Conservation (phyloP, 164 flowering plant genomes). For the Vitis cinerea region DNA sequence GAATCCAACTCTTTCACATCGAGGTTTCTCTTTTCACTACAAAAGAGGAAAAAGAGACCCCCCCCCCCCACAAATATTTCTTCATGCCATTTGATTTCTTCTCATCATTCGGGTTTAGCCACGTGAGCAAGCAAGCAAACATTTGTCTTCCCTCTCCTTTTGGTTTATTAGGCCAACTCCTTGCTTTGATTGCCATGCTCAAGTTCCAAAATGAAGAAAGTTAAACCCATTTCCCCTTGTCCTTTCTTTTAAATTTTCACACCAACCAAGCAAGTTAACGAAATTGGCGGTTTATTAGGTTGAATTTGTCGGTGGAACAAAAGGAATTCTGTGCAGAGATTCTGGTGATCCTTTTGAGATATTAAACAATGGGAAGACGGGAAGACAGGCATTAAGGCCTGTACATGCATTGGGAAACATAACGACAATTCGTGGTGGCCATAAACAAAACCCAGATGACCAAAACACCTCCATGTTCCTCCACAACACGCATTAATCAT, state of each 20-base stretch:
- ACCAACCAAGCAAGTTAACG: slow-evolving; percentile 5
- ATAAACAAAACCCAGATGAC: too few relatives aligned
- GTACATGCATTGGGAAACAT: slow-evolving; percentile 18
- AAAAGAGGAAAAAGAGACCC: neutral
- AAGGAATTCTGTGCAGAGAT: slow-evolving; percentile 9
- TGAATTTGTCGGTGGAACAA: slow-evolving; percentile 1
- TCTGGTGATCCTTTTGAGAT: neutral
- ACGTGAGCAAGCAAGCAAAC: too few relatives aligned
- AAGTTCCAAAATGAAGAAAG: too few relatives aligned
- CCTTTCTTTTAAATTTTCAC: slow-evolving; percentile 7
- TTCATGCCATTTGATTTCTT: slow-evolving; percentile 5
- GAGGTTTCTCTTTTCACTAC: slow-evolving; percentile 1
- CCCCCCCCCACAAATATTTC: slow-evolving; percentile 3
- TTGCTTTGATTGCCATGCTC: too few relatives aligned
- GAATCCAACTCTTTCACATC: slow-evolving; percentile 31
- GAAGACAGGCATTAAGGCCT: neutral
- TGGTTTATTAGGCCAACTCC: too few relatives aligned
- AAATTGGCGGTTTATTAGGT: neutral
- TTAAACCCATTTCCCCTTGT: too few relatives aligned
- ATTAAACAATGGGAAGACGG: neutral
- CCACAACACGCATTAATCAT: neutral
- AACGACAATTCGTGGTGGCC: neutral
- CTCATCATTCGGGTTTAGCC: too few relatives aligned
- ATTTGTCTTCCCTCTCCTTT: too few relatives aligned
- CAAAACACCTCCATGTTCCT: neutral